Evolutionary conservation across 352 stramenopile genomes (phyloP).

Genomic region (Phytophthora brassicae): DNA sequence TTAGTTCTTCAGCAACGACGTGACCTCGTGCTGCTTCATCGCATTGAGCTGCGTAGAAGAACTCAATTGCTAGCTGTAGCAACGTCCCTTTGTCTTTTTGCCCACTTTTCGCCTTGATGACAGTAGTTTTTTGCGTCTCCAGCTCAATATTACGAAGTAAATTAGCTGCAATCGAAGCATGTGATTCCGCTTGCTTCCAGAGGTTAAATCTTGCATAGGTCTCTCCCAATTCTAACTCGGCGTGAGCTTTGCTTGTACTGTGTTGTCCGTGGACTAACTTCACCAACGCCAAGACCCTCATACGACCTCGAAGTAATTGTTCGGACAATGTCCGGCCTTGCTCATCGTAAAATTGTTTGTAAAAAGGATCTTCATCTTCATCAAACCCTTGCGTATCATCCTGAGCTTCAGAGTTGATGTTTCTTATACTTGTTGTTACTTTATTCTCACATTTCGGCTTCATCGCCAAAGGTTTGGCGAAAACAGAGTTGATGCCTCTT

Average conservation of each 20-base stretch:
- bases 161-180: conserved; percentile 37
- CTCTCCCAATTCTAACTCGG: conserved; percentile 59
- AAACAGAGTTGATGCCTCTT: too few relatives aligned
- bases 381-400: conserved; percentile 1
- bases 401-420: background rate
- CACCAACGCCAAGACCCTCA: conserved; percentile 54
- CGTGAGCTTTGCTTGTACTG: conserved; percentile 40
- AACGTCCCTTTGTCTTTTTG: conserved; percentile 16
- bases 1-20: conserved; percentile 14
- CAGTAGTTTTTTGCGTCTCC: background rate
- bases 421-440: too few relatives aligned
- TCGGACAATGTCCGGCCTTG: conserved; percentile 57
- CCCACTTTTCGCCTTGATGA: background rate
- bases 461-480: conserved; percentile 50
- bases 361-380: conserved; percentile 52
- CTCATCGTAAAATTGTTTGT: conserved; percentile 63
- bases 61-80: conserved; percentile 21
- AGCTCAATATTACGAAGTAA: conserved; percentile 41
- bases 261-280: conserved; percentile 49
- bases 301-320: conserved; percentile 54
- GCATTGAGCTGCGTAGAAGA: conserved; percentile 32
- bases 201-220: conserved; percentile 58
- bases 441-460: conserved; percentile 22
- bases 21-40: conserved; percentile 25
- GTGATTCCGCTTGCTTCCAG: conserved; percentile 68